Percentiles rank a stretch among this genome's conserved stretches.
These are phyloP conservation scores for Pyrus betulifolia DNA, from an alignment of 306 rosid species.

Conservation along the genomic window DNA sequence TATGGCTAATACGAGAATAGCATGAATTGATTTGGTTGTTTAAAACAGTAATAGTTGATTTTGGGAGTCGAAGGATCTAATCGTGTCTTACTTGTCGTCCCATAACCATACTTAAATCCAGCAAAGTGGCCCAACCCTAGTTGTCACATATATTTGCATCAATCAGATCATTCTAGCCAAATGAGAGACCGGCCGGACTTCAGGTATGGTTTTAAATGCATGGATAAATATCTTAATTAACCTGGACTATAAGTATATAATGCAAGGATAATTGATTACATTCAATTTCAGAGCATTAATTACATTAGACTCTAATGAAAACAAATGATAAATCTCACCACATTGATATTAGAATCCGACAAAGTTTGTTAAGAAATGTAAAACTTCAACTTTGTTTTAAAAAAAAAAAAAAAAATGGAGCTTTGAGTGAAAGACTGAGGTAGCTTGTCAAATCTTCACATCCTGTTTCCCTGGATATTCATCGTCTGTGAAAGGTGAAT, in stretches of 20 bases:
- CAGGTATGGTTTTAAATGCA: slow-evolving; percentile 22
- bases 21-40: not conserved
- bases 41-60: not conserved
- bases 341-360: not conserved
- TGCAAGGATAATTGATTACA: not conserved
- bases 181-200: slow-evolving; percentile 38
- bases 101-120: slow-evolving; percentile 26
- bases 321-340: not conserved
- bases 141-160: slow-evolving; percentile 25
- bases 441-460: not conserved
- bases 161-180: slow-evolving; percentile 59
- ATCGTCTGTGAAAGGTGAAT: not conserved
- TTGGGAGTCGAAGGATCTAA: slow-evolving; percentile 16
- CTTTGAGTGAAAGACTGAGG: not conserved
- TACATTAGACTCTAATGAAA: not conserved
- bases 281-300: not conserved
- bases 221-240: slow-evolving; percentile 5
- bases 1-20: not conserved
- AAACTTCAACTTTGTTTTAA: not conserved
- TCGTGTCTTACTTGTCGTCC: slow-evolving; percentile 41
- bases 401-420: not conserved
- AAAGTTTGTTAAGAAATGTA: not conserved
- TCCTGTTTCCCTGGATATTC: not conserved
- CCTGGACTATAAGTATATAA: too few relatives aligned
- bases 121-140: slow-evolving; percentile 1